Evolutionary conservation across 441 rosid genomes (phyloP), one percentile per base, ranked within the genome.

Genomic region (Euphorbia celastroides): DNA sequence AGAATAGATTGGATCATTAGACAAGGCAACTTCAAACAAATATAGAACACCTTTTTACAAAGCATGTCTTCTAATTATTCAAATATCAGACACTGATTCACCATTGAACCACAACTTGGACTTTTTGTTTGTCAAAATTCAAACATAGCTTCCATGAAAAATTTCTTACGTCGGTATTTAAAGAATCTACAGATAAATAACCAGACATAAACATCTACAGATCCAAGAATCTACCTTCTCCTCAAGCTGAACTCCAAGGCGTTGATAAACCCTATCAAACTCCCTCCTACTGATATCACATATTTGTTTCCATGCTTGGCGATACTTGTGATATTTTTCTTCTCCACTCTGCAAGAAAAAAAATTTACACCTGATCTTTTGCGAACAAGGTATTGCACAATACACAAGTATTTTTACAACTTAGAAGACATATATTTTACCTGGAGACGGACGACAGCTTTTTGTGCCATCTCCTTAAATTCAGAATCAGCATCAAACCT

Each of bases 391-490:
- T 8, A 30, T 31, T 51, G 27, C 20, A 0, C 23, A 36, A 16
- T 38, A 31, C 57, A 17, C 17, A 14, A 5, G 5, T 31, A 63
- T 27, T 14, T 27, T 56, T 13, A 26, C 1, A 14, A 44, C 6
- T 26, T 26, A 5, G 27, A 23, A 25, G 60, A 5, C 4, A 19
- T 44, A 67, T 17, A 10, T 14, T 22, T 78, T 65, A 93, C 99
- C 97, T 93, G 97, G 51, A 93, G 96, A 30, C 80, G 87, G 73
- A 93, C 96, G 48, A 93, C 99, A 32, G 93, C 99, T 71, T 71
- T 81, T 31, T 91, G 97, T 67, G 99, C 99, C 75, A 74, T 85
- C 72, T 91, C 89, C 86, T 89, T 91, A 62, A 93, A 93, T 28
- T 42, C 85, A 7, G 80, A 68, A 78, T 86, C 99, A 25, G 23